Evolutionary conservation across 2,329 filamentous ascomycete species (phyloP), one percentile per base, ranked within the genome.

Genomic region (Elsinoe batatas): DNA sequence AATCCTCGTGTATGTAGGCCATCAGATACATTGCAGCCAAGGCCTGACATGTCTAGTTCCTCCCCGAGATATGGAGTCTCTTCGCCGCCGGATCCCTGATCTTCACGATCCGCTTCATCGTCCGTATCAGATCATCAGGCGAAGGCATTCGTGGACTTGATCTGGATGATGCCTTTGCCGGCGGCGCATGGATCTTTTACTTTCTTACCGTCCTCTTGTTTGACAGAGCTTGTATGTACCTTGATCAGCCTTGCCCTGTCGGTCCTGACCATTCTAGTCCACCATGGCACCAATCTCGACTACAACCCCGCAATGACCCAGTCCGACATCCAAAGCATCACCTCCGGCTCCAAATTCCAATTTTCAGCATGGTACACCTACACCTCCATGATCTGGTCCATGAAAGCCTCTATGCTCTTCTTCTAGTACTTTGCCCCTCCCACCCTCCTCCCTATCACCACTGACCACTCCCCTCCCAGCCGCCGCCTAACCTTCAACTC

Each of bases 341-440:
- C 56, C 0, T 38, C 60, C 10, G 71, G 71, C 1, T 71, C 68
- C 0, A 70, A 69, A 18, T 61, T 68, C 5, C 60, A 73, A 43
- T 59, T 73, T 8, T 56, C 65, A 0, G 71, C 70, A 0, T 73
- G 71, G 72, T 74, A 68, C 68, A 64, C 57, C 1, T 60, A 65
- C 56, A 17, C 53, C 20, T 42, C 38, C 15, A 33, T 55, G 26
- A 46, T 55, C 30, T 55, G 38, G 38, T 55, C 53, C 26, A 44
- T 55, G 38, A 55, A 55, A 43, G 37, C 32, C 2, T 44, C 40
- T n/a, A 46, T 55, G 38, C 38, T 55, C 11, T 64, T 65, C 59
- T 64, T 65, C 58, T 65, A 55, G 26, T 30, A 30, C 26, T 30
- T 8, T 7, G n/a, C 26, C 7, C 26, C 26, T 30, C 26, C 7